Evolutionary conservation across 345 rosid genomes (phyloP), one percentile per base, ranked within the genome.

Genomic region (Euphorbia pulcherrima): DNA sequence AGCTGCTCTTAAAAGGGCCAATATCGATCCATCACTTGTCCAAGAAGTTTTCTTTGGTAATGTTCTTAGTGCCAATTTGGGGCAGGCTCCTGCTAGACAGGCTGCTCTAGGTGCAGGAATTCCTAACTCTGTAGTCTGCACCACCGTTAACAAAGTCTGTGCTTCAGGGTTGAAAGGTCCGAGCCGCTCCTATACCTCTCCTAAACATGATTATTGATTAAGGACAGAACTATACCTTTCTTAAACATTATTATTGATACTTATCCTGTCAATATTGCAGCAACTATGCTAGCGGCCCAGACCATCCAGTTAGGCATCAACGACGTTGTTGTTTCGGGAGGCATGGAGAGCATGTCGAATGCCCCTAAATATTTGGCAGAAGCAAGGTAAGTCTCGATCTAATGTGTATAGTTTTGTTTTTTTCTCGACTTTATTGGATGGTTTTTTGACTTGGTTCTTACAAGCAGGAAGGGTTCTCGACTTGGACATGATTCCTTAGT

Each of bases 51-150:
- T 84, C 68, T 89, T 94, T 76, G 96, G 99, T 50, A 94, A 94
- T 82, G 99, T 94, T 71, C 92, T 91, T 28, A 88, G 92, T 51
- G 97, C 99, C 28, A 94, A 94, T 81, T 76, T 94, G 61, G 99
- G 97, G n/a, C 96, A 91, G 79, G 99, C 97, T 81, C 99, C 99
- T 39, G 97, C 99, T 72, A 88, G 96, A 77, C 99, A 94, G 79
- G 99, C 99, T 64, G 96, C 97, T 10, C 63, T 94, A 68, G 97
- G 96, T 70, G 97, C 99, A 21, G 97, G 99, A 52, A 86, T 94
- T 71, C 83, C 97, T 63, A 84, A 85, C 74, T 83, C 97, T 17
- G 99, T 94, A 51, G 1, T 91, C 57, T 89, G 95, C 75, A 94
- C 97, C 29, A 89, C 99, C 0, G 79, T 94, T 50, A 94, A 94